phyloP scores from a whole-genome alignment of 768 basidiomycete species.

The Hypholoma fasciculare region DNA sequence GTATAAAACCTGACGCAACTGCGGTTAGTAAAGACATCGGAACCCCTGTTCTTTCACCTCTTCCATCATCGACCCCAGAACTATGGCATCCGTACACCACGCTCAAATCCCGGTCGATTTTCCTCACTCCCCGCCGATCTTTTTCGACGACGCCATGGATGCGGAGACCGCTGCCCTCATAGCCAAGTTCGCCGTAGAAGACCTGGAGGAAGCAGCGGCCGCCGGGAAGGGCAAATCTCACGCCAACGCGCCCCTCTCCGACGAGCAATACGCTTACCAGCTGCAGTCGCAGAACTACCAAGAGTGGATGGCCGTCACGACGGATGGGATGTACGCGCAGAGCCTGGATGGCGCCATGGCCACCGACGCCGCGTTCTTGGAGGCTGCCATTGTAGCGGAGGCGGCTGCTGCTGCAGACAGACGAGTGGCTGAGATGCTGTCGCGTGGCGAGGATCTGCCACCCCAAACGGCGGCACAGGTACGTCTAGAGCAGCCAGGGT shows the following conservation, averaged over 20 bases:
- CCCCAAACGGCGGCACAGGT: conserved; percentile 19
- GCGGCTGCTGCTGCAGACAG: conserved; percentile 41
- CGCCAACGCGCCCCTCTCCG: conserved; percentile 28
- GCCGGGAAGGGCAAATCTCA: conserved; percentile 39
- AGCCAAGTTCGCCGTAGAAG: conserved; percentile 40
- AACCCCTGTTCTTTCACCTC: too few relatives aligned
- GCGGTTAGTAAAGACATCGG: too few relatives aligned
- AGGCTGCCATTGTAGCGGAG: conserved; percentile 31
- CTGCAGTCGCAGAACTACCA: conserved; percentile 38
- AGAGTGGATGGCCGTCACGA: conserved; percentile 25
- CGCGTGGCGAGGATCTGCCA: conserved; percentile 30
- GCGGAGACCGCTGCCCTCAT: conserved; percentile 38
- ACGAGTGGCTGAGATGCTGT: conserved; percentile 36
- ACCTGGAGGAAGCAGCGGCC: conserved; percentile 28
- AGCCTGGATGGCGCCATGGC: conserved; percentile 43
- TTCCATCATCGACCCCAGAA: too few relatives aligned
- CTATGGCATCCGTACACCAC: too few relatives aligned
- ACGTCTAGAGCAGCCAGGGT: conserved; percentile 17
- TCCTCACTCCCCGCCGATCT: too few relatives aligned
- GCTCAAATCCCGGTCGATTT: too few relatives aligned
- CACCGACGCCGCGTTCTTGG: conserved; percentile 31
- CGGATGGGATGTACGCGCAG: conserved; percentile 39
- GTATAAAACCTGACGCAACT: too few relatives aligned
- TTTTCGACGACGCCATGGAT: conserved; percentile 23
- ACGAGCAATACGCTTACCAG: conserved; percentile 47